phyloP scores from a whole-genome alignment of 2,329 filamentous ascomycete species.

The Diaporthe australafricana region DNA sequence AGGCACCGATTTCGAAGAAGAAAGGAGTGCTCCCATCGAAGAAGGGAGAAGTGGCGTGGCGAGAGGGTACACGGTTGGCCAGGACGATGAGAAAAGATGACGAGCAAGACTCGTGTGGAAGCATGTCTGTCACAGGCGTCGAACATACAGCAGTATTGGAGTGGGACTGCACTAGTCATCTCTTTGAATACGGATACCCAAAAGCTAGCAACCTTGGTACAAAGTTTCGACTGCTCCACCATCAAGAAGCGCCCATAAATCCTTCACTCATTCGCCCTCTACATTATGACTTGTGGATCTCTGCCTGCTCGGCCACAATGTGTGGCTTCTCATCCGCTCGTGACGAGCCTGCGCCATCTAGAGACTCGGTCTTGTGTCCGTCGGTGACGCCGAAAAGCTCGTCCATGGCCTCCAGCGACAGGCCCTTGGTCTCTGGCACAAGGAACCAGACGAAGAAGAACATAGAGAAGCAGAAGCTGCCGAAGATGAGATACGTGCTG shows the following conservation, averaged over 20 bases:
- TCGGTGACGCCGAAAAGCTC: constrained; percentile 45
- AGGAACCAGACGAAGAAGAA: constrained; percentile 73
- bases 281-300: constrained; percentile 1
- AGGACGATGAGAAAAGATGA: constrained; percentile 48
- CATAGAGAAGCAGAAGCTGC: constrained; percentile 73
- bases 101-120: neutral
- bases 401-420: constrained; percentile 46
- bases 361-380: neutral
- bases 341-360: constrained; percentile 3
- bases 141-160: neutral
- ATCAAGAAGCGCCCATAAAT: neutral
- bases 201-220: neutral
- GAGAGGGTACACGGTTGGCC: constrained; percentile 85
- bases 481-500: constrained; percentile 72
- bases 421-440: constrained; percentile 71
- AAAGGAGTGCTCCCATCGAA: constrained; percentile 77
- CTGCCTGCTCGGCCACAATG: constrained; percentile 9
- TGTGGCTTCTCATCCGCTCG: neutral
- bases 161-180: constrained; percentile 5
- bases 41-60: constrained; percentile 90
- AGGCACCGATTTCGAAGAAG: constrained; percentile 82
- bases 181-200: constrained; percentile 23
- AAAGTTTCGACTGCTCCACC: neutral
- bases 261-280: neutral
- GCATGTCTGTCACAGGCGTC: neutral